A percentile compares a stretch with the other conserved stretches of the same genome.
These are phyloP conservation scores for Mollisiaceae sp. DNA, from an alignment of 2,329 filamentous ascomycete species.

Conservation along the genomic window DNA sequence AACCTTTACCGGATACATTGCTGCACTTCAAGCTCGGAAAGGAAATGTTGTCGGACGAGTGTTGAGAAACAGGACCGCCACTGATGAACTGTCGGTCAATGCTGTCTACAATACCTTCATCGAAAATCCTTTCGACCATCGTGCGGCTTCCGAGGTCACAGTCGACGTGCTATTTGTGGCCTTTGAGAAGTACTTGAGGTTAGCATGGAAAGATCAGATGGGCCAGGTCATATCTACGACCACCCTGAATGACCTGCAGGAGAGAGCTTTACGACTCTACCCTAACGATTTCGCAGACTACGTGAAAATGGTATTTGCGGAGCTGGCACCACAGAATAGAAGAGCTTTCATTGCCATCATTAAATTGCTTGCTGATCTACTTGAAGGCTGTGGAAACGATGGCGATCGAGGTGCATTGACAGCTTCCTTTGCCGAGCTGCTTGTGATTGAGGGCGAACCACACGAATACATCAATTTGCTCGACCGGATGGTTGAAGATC, in stretches of 20 bases:
- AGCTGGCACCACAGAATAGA: slow-evolving; percentile 72
- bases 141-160: slow-evolving; percentile 74
- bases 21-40: slow-evolving; percentile 82
- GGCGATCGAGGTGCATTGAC: slow-evolving; percentile 88
- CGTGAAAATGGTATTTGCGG: slow-evolving; percentile 66
- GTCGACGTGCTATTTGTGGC: slow-evolving; percentile 88
- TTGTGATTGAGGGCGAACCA: slow-evolving; percentile 78
- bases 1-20: slow-evolving; percentile 81
- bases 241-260: slow-evolving; percentile 76
- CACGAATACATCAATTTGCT: slow-evolving; percentile 87
- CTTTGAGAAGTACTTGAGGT: slow-evolving; percentile 90
- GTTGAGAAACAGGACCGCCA: slow-evolving; percentile 70
- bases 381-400: slow-evolving; percentile 90
- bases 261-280: slow-evolving; percentile 66
- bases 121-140: slow-evolving; percentile 80
- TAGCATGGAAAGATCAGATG: slow-evolving; percentile 88
- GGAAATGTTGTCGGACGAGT: slow-evolving; percentile 83
- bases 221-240: slow-evolving; percentile 79
- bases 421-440: slow-evolving; percentile 83
- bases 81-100: slow-evolving; percentile 82
- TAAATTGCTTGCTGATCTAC: slow-evolving; percentile 82
- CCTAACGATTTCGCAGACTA: slow-evolving; percentile 76
- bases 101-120: slow-evolving; percentile 89
- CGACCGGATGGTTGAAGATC: slow-evolving; percentile 88
- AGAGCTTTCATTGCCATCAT: slow-evolving; percentile 84